phyloP scores from a whole-genome alignment of 257 asterid genomes.

The Agastache rugosa region DNA sequence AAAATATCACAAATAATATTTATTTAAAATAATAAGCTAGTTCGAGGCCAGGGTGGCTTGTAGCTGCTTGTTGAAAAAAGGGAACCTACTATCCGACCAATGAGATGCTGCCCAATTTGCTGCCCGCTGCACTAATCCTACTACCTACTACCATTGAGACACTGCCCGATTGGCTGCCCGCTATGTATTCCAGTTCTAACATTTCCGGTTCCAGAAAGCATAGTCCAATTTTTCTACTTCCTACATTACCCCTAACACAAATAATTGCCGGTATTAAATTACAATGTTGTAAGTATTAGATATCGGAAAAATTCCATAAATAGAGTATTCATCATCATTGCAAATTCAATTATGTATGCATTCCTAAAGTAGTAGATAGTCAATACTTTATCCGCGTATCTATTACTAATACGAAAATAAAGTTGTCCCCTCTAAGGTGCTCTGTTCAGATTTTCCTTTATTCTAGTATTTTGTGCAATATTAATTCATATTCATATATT shows the following conservation, averaged over 20 bases:
- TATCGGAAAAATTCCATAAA: background rate
- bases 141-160: background rate
- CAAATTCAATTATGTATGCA: background rate
- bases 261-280: background rate
- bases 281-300: background rate
- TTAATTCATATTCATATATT: no score
- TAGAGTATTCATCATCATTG: background rate
- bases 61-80: background rate
- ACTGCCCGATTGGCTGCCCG: constrained; percentile 25
- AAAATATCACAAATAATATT: background rate
- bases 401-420: no score
- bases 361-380: background rate
- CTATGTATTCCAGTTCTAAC: background rate
- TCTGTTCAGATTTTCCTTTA: no score
- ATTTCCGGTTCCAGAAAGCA: no score
- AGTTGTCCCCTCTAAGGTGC: no score
- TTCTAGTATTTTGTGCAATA: no score
- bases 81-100: background rate
- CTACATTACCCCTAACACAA: constrained; percentile 1
- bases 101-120: background rate
- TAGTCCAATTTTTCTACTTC: background rate
- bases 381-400: no score
- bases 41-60: background rate
- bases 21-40: background rate
- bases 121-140: constrained; percentile 13